These are phyloP conservation scores for Neotropicomus parvogracilis DNA, from an alignment of 1,284 basidiomycete species.

Conservation along the genomic window DNA sequence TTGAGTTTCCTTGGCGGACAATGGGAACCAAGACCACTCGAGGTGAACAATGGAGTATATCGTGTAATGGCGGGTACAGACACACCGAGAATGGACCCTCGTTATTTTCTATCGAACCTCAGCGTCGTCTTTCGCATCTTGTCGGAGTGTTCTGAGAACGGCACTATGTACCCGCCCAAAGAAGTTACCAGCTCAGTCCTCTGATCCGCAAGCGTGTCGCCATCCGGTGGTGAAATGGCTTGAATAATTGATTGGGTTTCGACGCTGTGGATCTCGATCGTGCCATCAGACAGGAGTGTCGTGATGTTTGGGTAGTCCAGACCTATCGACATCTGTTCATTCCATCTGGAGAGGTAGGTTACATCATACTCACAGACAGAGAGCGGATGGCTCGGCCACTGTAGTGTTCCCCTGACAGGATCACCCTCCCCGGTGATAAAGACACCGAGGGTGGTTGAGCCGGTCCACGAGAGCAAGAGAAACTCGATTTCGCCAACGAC, in stretches of 20 bases:
- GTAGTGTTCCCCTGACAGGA: conserved; percentile 82
- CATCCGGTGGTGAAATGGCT: conserved; percentile 53
- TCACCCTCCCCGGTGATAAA: conserved; percentile 84
- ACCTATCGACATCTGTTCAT: conserved; percentile 41
- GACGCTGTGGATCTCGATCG: conserved; percentile 78
- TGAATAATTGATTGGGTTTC: conserved; percentile 75
- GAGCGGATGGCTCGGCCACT: conserved; percentile 78
- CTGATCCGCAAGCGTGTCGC: conserved; percentile 23
- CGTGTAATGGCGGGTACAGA: conserved; percentile 15
- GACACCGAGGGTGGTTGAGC: conserved; percentile 72
- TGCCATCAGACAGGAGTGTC: conserved; percentile 73
- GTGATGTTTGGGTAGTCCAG: conserved; percentile 80
- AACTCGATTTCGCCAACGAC: conserved; percentile 79
- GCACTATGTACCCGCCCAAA: conserved; percentile 56
- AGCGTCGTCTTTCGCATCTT: conserved; percentile 47
- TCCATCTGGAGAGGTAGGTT: not conserved
- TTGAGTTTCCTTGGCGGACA: conserved; percentile 18
- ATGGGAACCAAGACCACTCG: not conserved
- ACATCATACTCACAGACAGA: conserved; percentile 60
- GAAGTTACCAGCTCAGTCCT: conserved; percentile 45
- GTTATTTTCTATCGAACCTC: conserved; percentile 23
- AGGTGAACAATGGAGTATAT: conserved; percentile 13
- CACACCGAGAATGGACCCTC: conserved; percentile 21
- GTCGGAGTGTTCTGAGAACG: conserved; percentile 53
- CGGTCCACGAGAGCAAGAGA: conserved; percentile 74